These are phyloP conservation scores for Naganishia liquefaciens DNA, from an alignment of 1,284 basidiomycete species.

Conservation along the genomic window DNA sequence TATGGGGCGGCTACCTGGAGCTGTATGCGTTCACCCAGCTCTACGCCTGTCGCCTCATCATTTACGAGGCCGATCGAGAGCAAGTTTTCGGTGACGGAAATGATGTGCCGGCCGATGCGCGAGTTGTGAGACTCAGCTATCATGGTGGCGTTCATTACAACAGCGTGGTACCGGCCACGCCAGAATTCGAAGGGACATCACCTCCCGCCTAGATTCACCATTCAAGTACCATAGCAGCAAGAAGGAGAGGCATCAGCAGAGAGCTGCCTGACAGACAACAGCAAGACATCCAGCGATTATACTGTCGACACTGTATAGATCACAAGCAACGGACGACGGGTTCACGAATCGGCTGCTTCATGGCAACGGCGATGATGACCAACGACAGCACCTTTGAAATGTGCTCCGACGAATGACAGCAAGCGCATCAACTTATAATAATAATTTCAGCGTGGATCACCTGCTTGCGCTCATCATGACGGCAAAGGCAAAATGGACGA, in stretches of 20 bases:
- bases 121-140: slow-evolving; percentile 25
- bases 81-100: slow-evolving; percentile 22
- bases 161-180: slow-evolving; percentile 14
- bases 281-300: too few species aligned
- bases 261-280: background rate
- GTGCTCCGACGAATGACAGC: background rate
- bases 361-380: too few species aligned
- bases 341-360: too few species aligned
- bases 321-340: background rate
- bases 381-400: too few species aligned
- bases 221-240: background rate
- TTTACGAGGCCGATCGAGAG: slow-evolving; percentile 23
- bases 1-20: slow-evolving; percentile 27
- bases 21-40: slow-evolving; percentile 27
- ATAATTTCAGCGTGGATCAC: background rate
- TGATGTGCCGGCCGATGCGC: slow-evolving; percentile 14
- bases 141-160: slow-evolving; percentile 26
- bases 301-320: background rate
- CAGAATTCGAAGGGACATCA: background rate
- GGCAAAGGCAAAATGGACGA: slow-evolving; percentile 1
- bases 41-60: slow-evolving; percentile 25
- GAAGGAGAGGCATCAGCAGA: background rate
- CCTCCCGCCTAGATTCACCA: background rate
- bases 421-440: background rate
- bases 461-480: background rate